phyloP scores from a whole-genome alignment of 2,329 filamentous ascomycete species.

The Fusarium fujikuroi region DNA sequence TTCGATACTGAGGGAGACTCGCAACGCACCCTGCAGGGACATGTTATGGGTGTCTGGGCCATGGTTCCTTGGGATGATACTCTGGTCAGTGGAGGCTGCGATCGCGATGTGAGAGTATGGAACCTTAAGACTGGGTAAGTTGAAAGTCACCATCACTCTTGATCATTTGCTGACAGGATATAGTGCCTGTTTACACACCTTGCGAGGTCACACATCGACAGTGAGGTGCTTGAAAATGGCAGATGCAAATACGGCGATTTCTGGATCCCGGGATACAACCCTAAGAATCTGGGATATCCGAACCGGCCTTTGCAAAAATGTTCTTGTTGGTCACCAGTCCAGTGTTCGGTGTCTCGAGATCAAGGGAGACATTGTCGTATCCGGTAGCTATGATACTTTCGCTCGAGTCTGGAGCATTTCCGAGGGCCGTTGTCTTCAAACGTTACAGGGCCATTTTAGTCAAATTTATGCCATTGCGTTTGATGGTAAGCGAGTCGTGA shows the following conservation, averaged over 20 bases:
- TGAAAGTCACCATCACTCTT: neutral
- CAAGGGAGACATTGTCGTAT: conserved; percentile 96
- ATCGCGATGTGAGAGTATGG: conserved; percentile 97
- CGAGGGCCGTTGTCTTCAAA: conserved; percentile 90
- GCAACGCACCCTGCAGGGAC: conserved; percentile 89
- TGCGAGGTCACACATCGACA: conserved; percentile 95
- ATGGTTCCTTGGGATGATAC: conserved; percentile 99
- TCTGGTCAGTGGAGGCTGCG: conserved; percentile 94
- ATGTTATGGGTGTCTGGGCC: conserved; percentile 99
- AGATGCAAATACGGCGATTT: conserved; percentile 92
- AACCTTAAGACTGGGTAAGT: conserved; percentile 90
- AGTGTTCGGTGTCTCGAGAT: conserved; percentile 96
- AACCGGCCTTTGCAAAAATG: conserved; percentile 88
- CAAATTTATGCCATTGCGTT: conserved; percentile 99
- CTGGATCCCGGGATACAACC: conserved; percentile 93
- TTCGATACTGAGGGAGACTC: conserved; percentile 92
- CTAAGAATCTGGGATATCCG: conserved; percentile 94
- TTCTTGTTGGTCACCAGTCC: conserved; percentile 93
- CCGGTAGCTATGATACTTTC: conserved; percentile 96
- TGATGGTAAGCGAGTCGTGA: conserved; percentile 92
- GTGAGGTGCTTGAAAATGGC: conserved; percentile 98
- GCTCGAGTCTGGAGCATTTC: conserved; percentile 98
- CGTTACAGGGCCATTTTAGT: conserved; percentile 93
- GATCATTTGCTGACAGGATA: conserved; percentile 31
- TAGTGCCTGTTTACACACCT: conserved; percentile 79